Evolutionary conservation across 345 rosid species (phyloP), one percentile per base, ranked within the genome.

Genomic region (Isatis tinctoria): DNA sequence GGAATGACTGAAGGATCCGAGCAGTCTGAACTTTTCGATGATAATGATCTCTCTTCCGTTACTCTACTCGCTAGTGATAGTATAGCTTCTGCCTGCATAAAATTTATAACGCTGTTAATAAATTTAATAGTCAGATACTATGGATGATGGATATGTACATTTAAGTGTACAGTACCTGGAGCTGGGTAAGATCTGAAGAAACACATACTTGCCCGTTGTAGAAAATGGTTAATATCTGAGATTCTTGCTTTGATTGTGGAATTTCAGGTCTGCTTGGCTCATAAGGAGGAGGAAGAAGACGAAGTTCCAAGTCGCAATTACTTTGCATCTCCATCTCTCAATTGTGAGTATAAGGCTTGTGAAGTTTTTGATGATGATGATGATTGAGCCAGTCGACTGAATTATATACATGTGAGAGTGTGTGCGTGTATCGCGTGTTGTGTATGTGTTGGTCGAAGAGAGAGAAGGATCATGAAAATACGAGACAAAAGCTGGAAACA

Each of bases 261-360:
- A 0, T 28, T 62, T 49, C 22, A 13, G 41, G 51, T 43, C 61
- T 61, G 41, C 33, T 61, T 13, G 69, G 51, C 18, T 17, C 59
- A 32, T 57, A 37, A 32, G 40, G 14, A 72, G 68, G 40, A 37
- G 62, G 22, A 30, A 51, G 32, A 61, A 72, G 69, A 16, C 69
- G 60, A 60, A 72, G 75, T 72, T 61, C 75, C 75, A 72, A 72
- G 52, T 72, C 75, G 69, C 75, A 72, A 0, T 41, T 62, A n/a
- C 17, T 61, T 49, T 72, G 69, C 51, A 72, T 72, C 33, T 72
- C 52, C 69, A 72, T 72, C 43, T 49, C 12, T 39, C 17, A 12
- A 28, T 37, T 51, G 52, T 62, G 61, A 27, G 33, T 37, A 35
- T 3, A 51, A 48, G 49, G 67, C 30, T 48, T 39, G 22, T 72